A percentile compares a stretch with the other conserved stretches of the same genome.
Conservation (phyloP, 1,284 basidiomycete species). For the Cryptococcus amylolentus region DNA sequence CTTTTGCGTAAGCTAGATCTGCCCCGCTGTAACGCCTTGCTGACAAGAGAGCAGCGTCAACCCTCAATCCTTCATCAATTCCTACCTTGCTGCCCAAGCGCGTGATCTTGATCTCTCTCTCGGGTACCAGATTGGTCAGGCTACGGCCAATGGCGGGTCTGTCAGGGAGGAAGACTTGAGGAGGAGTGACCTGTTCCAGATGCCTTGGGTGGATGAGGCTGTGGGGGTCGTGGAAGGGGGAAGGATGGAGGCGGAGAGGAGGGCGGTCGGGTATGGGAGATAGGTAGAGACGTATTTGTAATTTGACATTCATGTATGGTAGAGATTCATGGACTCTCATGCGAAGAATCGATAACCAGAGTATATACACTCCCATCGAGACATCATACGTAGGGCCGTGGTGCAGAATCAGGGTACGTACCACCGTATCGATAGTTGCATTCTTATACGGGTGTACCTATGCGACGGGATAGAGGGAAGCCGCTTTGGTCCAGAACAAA, state of each 20-base stretch:
- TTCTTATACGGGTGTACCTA: no score
- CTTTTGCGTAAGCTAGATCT: conserved; percentile 59
- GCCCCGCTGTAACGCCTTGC: neutral
- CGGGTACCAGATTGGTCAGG: conserved; percentile 69
- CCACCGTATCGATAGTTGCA: no score
- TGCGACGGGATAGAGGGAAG: no score
- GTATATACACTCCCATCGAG: no score
- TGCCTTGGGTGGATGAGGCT: conserved; percentile 69
- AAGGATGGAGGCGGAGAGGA: conserved; percentile 32
- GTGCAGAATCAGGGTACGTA: no score
- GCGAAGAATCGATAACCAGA: no score
- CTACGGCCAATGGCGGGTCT: conserved; percentile 50
- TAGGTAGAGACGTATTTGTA: no score
- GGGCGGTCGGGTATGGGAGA: conserved; percentile 2
- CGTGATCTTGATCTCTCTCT: conserved; percentile 83
- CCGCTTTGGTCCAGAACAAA: no score
- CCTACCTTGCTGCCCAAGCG: conserved; percentile 86
- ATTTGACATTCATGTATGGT: no score
- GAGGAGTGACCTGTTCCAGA: conserved; percentile 79
- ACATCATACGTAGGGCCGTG: no score
- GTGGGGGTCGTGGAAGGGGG: conserved; percentile 46
- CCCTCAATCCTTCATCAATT: conserved; percentile 68
- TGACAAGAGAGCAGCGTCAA: conserved; percentile 22
- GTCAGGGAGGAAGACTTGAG: conserved; percentile 81
- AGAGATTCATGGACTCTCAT: no score